Base-by-base conservation (phyloP, 495 filamentous ascomycete species). In the Xylaria longipes region DNA sequence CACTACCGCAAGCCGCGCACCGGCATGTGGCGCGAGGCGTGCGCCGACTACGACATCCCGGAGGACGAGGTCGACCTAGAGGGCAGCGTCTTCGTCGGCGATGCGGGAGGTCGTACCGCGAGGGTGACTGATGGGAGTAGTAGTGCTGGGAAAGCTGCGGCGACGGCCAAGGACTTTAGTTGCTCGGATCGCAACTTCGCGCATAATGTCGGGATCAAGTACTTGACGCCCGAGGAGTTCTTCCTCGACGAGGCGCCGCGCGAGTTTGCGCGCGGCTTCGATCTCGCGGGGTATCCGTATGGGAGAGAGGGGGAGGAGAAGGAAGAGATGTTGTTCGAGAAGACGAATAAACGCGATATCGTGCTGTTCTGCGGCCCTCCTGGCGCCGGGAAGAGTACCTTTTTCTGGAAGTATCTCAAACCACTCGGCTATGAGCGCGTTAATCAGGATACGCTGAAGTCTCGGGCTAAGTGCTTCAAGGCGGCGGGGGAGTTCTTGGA, bases 371-470 rank as follows among this genome's bases (percentile, higher is more conserved):
- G 92, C 69, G 96, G 96, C 9, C 92, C 92, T 50, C 96, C 96
- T 0, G 94, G 92, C 1, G 89, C 93, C 1, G 96, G 97, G 33
- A 98, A 98, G 78, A 95, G 92, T 29, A 94, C 93, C 0, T 98
- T 97, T 73, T 97, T 91, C 82, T 92, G 91, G 89, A 90, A 87
- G 35, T 82, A 93, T 71, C 79, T 98, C 22, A 84, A 95, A 79
- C 92, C 94, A 29, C 82, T 96, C 4, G 91, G 90, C 37, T 98
- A 96, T 79, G 90, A 90, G 79, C 88, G 95, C 35, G 87, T 97
- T 20, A 99, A 98, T 73, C 95, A 98, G 81, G 97, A 98, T 82
- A 87, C 83, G 4, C 82, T 97, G n/a, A 97, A 97, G 80, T 90
- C 69, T 56, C 77, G 79, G 72, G 90, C 93, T 25, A 97, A 93